Conservation (phyloP, 2,329 filamentous ascomycete genomes). For the Plenodomus tracheiphilus region DNA sequence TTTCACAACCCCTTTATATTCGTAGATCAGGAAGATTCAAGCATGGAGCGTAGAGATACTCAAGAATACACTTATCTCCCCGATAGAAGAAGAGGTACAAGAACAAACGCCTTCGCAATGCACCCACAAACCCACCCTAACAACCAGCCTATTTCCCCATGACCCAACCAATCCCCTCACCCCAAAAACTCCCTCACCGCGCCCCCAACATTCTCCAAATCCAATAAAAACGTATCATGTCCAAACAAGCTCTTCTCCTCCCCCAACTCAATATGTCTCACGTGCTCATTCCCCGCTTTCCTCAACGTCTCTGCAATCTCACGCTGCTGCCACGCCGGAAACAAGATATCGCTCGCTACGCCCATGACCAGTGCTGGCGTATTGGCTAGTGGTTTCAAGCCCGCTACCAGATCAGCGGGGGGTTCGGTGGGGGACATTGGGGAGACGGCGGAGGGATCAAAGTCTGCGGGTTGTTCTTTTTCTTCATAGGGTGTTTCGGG, state of each 20-base stretch:
- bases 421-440: conserved; percentile 57
- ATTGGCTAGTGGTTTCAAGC: conserved; percentile 70
- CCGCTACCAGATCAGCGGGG: conserved; percentile 77
- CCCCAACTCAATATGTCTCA: conserved; percentile 87
- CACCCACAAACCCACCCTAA: too few relatives aligned
- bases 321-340: conserved; percentile 96
- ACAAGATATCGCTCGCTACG: conserved; percentile 93
- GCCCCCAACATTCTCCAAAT: conserved; percentile 88
- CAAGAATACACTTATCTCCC: too few relatives aligned
- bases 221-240: conserved; percentile 93
- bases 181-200: conserved; percentile 78
- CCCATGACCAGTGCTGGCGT: conserved; percentile 88
- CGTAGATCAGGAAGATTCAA: too few relatives aligned
- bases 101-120: not conserved
- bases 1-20: too few relatives aligned
- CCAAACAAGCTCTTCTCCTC: conserved; percentile 95
- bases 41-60: too few relatives aligned
- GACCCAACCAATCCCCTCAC: too few relatives aligned
- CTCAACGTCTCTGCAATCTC: conserved; percentile 87
- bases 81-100: too few relatives aligned
- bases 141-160: too few relatives aligned
- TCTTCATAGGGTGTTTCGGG: conserved; percentile 87
- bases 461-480: conserved; percentile 59
- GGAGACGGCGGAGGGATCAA: conserved; percentile 27
- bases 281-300: conserved; percentile 74